phyloP scores from a whole-genome alignment of 495 filamentous ascomycete species.

The Darksidea phi region DNA sequence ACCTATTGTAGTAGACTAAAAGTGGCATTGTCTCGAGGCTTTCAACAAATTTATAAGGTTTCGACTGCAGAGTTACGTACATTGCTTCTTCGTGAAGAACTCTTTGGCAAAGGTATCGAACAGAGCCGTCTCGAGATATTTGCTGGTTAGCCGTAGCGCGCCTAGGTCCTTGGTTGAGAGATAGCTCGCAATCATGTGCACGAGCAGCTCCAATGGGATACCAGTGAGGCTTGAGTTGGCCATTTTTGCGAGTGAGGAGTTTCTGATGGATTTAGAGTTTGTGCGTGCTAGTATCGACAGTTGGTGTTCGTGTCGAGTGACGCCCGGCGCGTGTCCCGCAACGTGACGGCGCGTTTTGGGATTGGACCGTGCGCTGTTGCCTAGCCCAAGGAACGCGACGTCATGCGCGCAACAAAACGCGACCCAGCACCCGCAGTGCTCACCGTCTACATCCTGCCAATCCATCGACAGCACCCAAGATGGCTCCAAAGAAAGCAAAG shows the following conservation, averaged over 20 bases:
- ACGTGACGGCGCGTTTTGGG: too few species aligned
- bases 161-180: slow-evolving; percentile 51
- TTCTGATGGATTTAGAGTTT: too few species aligned
- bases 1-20: too few species aligned
- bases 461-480: not conserved
- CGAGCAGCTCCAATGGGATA: slow-evolving; percentile 32
- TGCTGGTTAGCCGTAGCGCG: slow-evolving; percentile 49
- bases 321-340: too few species aligned
- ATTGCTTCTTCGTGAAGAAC: slow-evolving; percentile 58
- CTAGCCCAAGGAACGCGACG: too few species aligned
- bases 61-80: too few species aligned
- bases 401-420: not conserved
- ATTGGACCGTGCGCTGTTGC: too few species aligned
- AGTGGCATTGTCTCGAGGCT: too few species aligned
- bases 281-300: too few species aligned
- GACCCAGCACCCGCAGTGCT: not conserved
- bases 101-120: slow-evolving; percentile 51
- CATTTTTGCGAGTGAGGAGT: not conserved
- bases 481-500: not conserved
- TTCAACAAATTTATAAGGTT: too few species aligned
- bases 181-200: slow-evolving; percentile 22
- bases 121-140: slow-evolving; percentile 45
- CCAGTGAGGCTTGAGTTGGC: slow-evolving; percentile 7
- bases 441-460: not conserved
- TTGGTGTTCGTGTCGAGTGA: too few species aligned